phyloP scores from a whole-genome alignment of 108 stramenopile species.

The Poteriospumella lacustris region DNA sequence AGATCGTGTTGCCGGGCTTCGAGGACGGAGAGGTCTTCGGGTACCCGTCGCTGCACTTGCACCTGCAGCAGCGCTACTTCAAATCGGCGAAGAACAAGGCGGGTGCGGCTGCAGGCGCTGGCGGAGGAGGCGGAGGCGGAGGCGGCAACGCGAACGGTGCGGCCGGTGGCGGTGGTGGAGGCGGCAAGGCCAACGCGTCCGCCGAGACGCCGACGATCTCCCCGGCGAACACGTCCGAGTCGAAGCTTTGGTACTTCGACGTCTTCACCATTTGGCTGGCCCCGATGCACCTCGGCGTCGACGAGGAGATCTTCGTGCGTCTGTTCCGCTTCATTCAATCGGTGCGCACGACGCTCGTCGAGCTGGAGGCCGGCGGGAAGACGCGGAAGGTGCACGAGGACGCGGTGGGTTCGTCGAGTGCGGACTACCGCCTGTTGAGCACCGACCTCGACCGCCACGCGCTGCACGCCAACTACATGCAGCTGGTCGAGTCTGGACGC shows the following conservation, averaged over 20 bases:
- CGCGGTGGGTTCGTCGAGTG: not conserved
- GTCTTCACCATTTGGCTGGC: conserved; percentile 22
- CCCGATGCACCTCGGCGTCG: conserved; percentile 1
- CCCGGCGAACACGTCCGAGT: not conserved
- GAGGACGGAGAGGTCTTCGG: not conserved
- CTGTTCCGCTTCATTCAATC: not conserved
- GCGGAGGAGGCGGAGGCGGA: too few species aligned
- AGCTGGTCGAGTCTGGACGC: not conserved
- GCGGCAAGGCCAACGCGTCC: too few species aligned
- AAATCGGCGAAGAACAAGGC: not conserved
- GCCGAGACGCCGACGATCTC: not conserved
- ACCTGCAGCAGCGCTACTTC: conserved; percentile 1
- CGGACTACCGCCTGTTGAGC: not conserved
- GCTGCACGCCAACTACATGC: not conserved
- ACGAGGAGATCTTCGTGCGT: conserved; percentile 15
- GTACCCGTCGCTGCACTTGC: not conserved
- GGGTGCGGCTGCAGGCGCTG: not conserved
- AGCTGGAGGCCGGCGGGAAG: not conserved
- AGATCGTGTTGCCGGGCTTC: conserved; percentile 3
- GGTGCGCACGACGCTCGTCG: not conserved
- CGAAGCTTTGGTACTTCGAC: conserved; percentile 16
- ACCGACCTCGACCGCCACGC: not conserved
- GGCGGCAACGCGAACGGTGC: not conserved
- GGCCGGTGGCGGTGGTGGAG: too few species aligned
- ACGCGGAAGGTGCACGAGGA: not conserved